Evolutionary conservation across 495 filamentous ascomycete species (phyloP), one percentile per base, ranked within the genome.

Genomic region (Penicillium herquei): DNA sequence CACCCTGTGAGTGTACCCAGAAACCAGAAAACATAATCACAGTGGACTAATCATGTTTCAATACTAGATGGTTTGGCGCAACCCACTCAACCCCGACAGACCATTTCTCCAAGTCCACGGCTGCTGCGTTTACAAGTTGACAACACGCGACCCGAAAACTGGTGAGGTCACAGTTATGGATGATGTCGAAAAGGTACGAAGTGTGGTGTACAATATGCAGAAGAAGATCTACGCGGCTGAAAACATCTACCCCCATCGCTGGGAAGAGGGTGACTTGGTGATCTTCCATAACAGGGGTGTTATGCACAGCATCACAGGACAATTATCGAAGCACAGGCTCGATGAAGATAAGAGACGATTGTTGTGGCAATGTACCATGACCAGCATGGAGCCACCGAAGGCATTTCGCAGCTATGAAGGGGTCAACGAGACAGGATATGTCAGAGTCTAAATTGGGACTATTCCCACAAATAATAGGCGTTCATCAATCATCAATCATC

Each of bases 231-330:
- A 49, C 40, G 53, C 49, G 0, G 53, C 58, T 7, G 49, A 56
- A 18, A 56, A 56, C 34, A 60, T 60, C 43, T 60, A 60, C 21
- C 49, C 58, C 7, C 53, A 61, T 26, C 49, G 39, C 10, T 61
- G 49, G 49, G 32, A 53, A 39, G 49, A 60, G 17, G 57, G 57
- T 10, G 57, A 56, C 34, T n/a, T 56, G 18, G 57, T 60, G 17
- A 52, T 56, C 21, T 60, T 60, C 49, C 57, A 60, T 14, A 60
- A 60, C n/a, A 37, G 57, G 17, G 57, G 57, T 16, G 52, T 55
- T n/a, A 59, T 59, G 51, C 52, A 59, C 16, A 59, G 57, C 9
- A 59, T 59, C 14, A 56, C 58, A 40, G 49, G 58, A 9, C 58
- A 56, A 39, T n/a, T 61, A 10, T 47, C 49, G 9, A 42, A 52